Conservation (phyloP, 345 rosid species). For the Brassica nigra region DNA sequence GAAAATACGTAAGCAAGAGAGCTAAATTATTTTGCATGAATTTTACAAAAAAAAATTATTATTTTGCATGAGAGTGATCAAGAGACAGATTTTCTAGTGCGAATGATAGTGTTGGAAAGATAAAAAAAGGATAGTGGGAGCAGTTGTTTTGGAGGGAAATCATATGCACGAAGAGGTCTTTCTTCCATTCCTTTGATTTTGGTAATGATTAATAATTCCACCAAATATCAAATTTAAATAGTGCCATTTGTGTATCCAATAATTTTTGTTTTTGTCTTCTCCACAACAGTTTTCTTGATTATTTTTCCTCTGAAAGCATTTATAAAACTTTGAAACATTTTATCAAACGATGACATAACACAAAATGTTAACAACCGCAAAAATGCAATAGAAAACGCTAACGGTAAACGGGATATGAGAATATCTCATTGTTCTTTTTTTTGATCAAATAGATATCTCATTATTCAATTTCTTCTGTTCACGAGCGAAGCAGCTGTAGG, state of each 20-base stretch:
- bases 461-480: constrained; percentile 20
- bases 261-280: background rate
- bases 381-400: constrained; percentile 9
- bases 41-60: too few relatives aligned
- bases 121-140: constrained; percentile 35
- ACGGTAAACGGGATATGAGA: constrained; percentile 4
- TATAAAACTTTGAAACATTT: background rate
- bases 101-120: constrained; percentile 63
- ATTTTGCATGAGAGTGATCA: constrained; percentile 43
- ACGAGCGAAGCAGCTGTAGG: constrained; percentile 30
- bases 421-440: too few relatives aligned
- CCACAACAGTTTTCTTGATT: background rate
- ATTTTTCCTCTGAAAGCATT: background rate
- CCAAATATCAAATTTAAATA: constrained; percentile 32
- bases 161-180: constrained; percentile 37
- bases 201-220: constrained; percentile 68
- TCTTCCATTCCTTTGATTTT: constrained; percentile 48
- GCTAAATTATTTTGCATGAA: background rate
- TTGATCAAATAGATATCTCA: background rate
- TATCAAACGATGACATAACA: constrained; percentile 11
- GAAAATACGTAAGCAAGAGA: background rate
- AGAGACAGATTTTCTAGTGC: constrained; percentile 71
- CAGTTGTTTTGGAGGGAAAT: constrained; percentile 42
- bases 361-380: constrained; percentile 19
- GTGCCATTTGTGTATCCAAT: background rate